A percentile compares a stretch with the other conserved stretches of the same genome.
Evolutionary conservation across 305 asterid genomes (phyloP).

Genomic region (Rubia peregrina): DNA sequence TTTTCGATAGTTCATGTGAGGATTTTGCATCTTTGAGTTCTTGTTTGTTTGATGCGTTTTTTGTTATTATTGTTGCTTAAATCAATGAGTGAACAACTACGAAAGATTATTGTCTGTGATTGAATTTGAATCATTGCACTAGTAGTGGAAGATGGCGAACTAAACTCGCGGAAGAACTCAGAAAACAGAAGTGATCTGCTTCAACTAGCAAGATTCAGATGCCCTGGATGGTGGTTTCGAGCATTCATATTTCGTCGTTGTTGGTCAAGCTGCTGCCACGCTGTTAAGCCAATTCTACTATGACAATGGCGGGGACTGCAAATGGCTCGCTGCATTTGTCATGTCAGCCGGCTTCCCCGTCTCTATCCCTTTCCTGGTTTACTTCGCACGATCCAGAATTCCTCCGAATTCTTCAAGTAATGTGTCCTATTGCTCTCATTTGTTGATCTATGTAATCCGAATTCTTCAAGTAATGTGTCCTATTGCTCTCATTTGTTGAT

Average conservation of each 20-base stretch:
- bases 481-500: constrained; percentile 5
- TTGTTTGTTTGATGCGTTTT: background rate
- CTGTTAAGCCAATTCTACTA: constrained; percentile 27
- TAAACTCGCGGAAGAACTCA: background rate
- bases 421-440: constrained; percentile 8
- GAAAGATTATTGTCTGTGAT: background rate
- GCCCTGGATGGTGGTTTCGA: constrained; percentile 13
- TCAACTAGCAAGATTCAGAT: background rate
- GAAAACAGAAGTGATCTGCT: background rate
- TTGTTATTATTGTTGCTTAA: background rate
- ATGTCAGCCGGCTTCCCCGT: constrained; percentile 29
- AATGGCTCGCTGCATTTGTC: constrained; percentile 34
- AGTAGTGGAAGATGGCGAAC: constrained; percentile 11
- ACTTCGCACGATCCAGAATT: background rate
- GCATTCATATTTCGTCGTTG: constrained; percentile 15
- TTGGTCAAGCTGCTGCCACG: constrained; percentile 27
- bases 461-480: constrained; percentile 11
- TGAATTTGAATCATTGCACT: background rate
- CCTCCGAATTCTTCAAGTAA: background rate
- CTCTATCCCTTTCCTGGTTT: constrained; percentile 21
- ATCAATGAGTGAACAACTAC: background rate
- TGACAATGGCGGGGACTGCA: constrained; percentile 33
- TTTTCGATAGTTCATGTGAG: background rate
- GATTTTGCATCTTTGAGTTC: background rate
- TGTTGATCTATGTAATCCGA: constrained; percentile 9